A percentile compares a stretch with the other conserved stretches of the same genome.
Conservation (phyloP, 257 asterid genomes). For the Rhazya stricta region DNA sequence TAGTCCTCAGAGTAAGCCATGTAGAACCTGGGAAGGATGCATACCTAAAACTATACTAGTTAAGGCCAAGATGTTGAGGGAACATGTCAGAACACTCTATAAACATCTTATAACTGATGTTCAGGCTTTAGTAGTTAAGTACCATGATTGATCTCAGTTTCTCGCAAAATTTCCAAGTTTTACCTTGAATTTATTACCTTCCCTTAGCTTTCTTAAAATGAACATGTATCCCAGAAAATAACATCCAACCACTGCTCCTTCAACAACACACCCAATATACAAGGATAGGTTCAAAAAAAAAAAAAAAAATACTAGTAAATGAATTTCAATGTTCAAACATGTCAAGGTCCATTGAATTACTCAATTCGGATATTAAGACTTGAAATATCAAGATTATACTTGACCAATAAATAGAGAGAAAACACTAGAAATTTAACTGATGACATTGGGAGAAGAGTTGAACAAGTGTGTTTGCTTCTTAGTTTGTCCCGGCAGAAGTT, state of each 20-base stretch:
- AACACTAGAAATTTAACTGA: background rate
- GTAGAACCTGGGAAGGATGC: background rate
- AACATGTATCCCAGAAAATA: background rate
- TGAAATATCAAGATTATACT: background rate
- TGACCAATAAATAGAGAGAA: background rate
- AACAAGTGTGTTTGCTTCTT: background rate
- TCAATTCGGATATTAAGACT: background rate
- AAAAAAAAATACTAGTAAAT: background rate
- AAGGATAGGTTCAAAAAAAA: background rate
- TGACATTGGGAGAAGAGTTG: background rate
- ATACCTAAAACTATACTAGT: background rate
- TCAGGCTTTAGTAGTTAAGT: background rate
- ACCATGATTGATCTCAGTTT: background rate
- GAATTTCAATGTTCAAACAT: background rate
- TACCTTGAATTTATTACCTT: background rate
- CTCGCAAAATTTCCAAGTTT: background rate
- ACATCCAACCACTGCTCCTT: background rate
- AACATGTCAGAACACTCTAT: background rate
- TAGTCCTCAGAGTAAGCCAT: background rate
- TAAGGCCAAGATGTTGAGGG: background rate
- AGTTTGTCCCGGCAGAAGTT: background rate
- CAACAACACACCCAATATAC: background rate
- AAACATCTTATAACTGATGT: background rate
- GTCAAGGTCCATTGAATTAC: background rate
- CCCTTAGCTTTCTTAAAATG: background rate